Percentiles rank a stretch among this genome's conserved stretches.
phyloP scores from a whole-genome alignment of 176 grass and related monocot species.

The Ananas comosus region DNA sequence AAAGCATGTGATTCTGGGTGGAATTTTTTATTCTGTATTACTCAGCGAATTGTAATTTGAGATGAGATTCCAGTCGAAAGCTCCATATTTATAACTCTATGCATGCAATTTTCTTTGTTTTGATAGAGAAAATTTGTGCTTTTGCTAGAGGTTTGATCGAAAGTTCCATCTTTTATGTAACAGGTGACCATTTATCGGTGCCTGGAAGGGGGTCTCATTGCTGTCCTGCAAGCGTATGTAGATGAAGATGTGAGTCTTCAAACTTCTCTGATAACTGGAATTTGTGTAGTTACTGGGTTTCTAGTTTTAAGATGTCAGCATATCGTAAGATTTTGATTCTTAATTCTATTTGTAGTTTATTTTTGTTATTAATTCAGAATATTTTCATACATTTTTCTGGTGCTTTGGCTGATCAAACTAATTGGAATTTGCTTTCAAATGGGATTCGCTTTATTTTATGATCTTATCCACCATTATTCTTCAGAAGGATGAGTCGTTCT shows the following conservation, averaged over 20 bases:
- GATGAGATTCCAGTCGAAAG: constrained; percentile 2
- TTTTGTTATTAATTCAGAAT: background rate
- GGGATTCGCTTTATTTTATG: constrained; percentile 21
- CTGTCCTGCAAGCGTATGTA: constrained; percentile 63
- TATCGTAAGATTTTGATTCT: no score
- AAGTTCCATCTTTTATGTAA: constrained; percentile 17
- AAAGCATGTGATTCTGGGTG: background rate
- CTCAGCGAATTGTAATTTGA: background rate
- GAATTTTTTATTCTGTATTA: background rate
- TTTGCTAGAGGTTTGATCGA: background rate
- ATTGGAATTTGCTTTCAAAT: background rate
- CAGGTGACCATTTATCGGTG: constrained; percentile 79
- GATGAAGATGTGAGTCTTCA: constrained; percentile 64
- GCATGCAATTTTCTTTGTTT: background rate
- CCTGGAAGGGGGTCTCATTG: constrained; percentile 57
- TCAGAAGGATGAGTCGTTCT: constrained; percentile 86
- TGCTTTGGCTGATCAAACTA: background rate
- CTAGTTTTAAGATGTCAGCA: no score
- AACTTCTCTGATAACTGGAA: no score
- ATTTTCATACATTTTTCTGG: background rate
- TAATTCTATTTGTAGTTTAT: constrained; percentile 3
- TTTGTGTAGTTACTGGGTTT: no score
- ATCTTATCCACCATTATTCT: constrained; percentile 1
- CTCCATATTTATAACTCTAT: no score
- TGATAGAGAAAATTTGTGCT: background rate